Evolutionary conservation across 2,329 filamentous ascomycete species (phyloP), one percentile per base, ranked within the genome.

Genomic region (Xylaria sp.): DNA sequence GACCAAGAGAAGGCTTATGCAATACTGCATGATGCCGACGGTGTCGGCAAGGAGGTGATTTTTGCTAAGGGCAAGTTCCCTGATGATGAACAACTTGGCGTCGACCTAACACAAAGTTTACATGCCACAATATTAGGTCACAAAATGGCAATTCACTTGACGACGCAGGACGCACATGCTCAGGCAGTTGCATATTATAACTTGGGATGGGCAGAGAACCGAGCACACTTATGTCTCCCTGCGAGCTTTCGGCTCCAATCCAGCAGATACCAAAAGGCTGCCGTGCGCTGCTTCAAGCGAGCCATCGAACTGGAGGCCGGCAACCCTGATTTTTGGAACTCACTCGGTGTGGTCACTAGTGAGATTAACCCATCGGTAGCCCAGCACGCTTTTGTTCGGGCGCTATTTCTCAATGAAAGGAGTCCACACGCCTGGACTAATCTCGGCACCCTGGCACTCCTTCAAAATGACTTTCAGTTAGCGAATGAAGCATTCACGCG

Each of bases 171-270:
- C 76, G 79, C 89, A 8, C 93, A 98, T 78, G 94, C 95, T 3
- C 94, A 97, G 80, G 93, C 96, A 1, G 93, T 98, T n/a, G 93
- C 94, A 0, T 96, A 95, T 86, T 99, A 97, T 81, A 99, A 99
- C 76, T 84, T 99, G 20, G 96, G 96, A 51, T 98, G 94, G 93
- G 92, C 93, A 1, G 96, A 99, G 79, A 90, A 96, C 78, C 89
- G 91, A 54, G 92, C 94, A 0, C 93, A 97, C 77, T 83, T 85
- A 12, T 93, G 89, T 76, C 83, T 93, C 23, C 86, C 86, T 43
- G 78, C 79, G 1, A 77, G 80, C 2, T 76, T 86, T 56, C 83
- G 82, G 43, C 90, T 89, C 75, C 91, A 86, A 75, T 84, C 86
- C 20, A 87, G 89, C 76, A 87, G 86, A 73, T 94, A 94, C 73